Evolutionary conservation across 73 alveolate species (phyloP).

Genomic region (Paramecium biaurelia): DNA sequence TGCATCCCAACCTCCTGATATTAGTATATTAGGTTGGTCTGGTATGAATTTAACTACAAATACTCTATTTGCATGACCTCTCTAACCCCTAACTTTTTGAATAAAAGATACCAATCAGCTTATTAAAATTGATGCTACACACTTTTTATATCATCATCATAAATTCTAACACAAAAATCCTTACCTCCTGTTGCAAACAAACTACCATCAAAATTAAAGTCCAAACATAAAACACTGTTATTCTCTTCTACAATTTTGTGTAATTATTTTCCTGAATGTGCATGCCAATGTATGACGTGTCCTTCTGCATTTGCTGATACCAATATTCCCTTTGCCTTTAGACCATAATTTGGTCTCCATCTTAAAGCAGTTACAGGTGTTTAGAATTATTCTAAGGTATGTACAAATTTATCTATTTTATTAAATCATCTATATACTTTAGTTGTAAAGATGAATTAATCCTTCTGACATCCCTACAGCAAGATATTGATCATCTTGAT

Average conservation of each 20-base stretch:
- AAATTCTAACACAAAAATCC: slow-evolving; percentile 89
- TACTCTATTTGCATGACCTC: slow-evolving; percentile 95
- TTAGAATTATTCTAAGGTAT: neutral
- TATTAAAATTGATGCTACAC: slow-evolving; percentile 73
- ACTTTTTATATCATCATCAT: slow-evolving; percentile 94
- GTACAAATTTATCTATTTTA: neutral
- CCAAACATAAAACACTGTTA: slow-evolving; percentile 89
- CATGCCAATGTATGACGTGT: slow-evolving; percentile 91
- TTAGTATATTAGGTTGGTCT: slow-evolving; percentile 77
- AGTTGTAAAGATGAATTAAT: neutral
- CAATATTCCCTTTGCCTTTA: slow-evolving; percentile 84
- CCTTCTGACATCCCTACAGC: slow-evolving; percentile 67
- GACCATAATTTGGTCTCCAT: slow-evolving; percentile 80
- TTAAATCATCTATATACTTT: neutral
- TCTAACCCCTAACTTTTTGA: slow-evolving; percentile 58
- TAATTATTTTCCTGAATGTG: slow-evolving; percentile 91
- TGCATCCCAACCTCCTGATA: slow-evolving; percentile 98
- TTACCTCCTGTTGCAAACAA: slow-evolving; percentile 95
- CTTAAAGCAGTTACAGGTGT: slow-evolving; percentile 77
- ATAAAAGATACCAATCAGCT: slow-evolving; percentile 63
- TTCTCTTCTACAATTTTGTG: slow-evolving; percentile 82
- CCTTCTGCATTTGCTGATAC: slow-evolving; percentile 94
- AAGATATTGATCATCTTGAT: slow-evolving; percentile 79
- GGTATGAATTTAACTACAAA: slow-evolving; percentile 86
- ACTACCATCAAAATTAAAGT: slow-evolving; percentile 88